Evolutionary conservation across 768 basidiomycete genomes (phyloP).

Genomic region (Gymnopilus dilepis): DNA sequence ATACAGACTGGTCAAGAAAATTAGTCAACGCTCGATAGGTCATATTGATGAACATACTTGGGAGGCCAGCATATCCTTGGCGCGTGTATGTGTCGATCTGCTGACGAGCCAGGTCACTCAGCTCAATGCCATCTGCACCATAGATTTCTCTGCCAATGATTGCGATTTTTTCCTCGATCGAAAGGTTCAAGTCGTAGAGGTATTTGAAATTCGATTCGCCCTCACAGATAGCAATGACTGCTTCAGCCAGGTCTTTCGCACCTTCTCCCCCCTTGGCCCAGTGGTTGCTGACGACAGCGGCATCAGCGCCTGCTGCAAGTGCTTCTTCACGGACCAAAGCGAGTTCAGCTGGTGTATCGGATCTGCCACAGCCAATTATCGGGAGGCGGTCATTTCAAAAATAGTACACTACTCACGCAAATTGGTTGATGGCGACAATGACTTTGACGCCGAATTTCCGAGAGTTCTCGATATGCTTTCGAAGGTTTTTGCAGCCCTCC

Average conservation of each 20-base stretch:
- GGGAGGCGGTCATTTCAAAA: conserved; percentile 1
- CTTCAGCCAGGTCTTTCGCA: conserved; percentile 87
- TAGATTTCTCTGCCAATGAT: conserved; percentile 92
- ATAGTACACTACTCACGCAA: conserved; percentile 65
- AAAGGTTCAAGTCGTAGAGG: conserved; percentile 85
- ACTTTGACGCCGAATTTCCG: conserved; percentile 97
- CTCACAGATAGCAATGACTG: conserved; percentile 88
- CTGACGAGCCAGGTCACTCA: conserved; percentile 82
- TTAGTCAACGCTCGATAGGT: not conserved
- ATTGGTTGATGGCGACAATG: conserved; percentile 94
- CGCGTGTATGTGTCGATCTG: conserved; percentile 92
- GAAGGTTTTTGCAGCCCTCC: conserved; percentile 92
- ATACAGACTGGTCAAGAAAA: conserved; percentile 71
- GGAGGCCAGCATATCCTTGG: conserved; percentile 82
- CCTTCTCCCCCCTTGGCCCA: conserved; percentile 97
- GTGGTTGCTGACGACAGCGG: conserved; percentile 94
- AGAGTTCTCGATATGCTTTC: conserved; percentile 92
- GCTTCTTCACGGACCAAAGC: conserved; percentile 82
- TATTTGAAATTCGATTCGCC: conserved; percentile 86
- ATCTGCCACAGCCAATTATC: conserved; percentile 45
- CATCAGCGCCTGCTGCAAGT: conserved; percentile 87
- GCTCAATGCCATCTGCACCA: conserved; percentile 87
- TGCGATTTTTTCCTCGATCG: conserved; percentile 88
- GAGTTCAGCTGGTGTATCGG: conserved; percentile 90
- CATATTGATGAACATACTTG: conserved; percentile 57